Evolutionary conservation across 108 stramenopile species (phyloP).

Genomic region (Nitzschia sp.): DNA sequence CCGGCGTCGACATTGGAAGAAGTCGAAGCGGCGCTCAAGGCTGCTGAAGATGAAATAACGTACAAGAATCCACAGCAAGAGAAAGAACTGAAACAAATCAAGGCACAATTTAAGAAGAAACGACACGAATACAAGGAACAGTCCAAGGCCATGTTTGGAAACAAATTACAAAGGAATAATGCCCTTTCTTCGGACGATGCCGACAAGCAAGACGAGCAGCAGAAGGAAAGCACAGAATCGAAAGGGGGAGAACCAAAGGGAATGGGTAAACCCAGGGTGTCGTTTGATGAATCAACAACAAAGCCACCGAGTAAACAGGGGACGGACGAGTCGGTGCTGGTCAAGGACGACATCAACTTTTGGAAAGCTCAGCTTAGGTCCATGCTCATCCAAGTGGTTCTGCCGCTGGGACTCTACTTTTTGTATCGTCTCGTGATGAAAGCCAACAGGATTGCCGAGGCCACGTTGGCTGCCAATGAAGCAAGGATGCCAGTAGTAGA

Average conservation of each 20-base stretch:
- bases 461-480: constrained; percentile 3
- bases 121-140: constrained; percentile 34
- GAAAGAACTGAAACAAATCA: constrained; percentile 27
- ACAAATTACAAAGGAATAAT: constrained; percentile 17
- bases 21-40: constrained; percentile 39
- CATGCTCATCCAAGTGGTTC: constrained; percentile 1
- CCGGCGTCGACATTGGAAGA: constrained; percentile 52
- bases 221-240: neutral
- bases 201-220: neutral
- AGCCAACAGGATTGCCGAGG: neutral
- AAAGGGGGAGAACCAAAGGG: neutral
- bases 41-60: constrained; percentile 37
- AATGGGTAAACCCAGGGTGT: neutral
- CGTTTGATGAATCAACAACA: constrained; percentile 3
- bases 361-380: constrained; percentile 4
- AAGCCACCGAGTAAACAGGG: neutral
- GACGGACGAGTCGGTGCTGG: neutral
- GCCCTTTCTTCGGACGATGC: constrained; percentile 2
- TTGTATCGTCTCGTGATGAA: constrained; percentile 12
- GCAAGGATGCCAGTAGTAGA: neutral
- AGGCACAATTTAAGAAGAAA: constrained; percentile 32
- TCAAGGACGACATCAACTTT: neutral
- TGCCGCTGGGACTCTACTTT: constrained; percentile 12
- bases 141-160: constrained; percentile 40
- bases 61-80: constrained; percentile 21